Percentiles rank a stretch among this genome's conserved stretches.
These are phyloP conservation scores for Fusarium sp. DNA, from an alignment of 2,329 filamentous ascomycete genomes.

Conservation along the genomic window DNA sequence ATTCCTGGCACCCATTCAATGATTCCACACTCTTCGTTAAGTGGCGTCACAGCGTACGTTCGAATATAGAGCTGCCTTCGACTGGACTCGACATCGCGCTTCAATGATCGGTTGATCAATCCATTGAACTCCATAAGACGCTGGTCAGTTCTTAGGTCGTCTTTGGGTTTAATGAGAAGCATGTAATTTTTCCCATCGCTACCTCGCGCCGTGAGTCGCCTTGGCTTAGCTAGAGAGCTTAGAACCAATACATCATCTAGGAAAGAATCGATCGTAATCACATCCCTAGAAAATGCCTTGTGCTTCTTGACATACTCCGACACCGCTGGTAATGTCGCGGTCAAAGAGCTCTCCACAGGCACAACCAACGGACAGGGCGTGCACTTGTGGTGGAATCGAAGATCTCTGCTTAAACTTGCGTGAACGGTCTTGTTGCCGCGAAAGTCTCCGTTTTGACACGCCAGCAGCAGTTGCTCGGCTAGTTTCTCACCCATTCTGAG, in stretches of 20 bases:
- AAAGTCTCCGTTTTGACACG: constrained; percentile 84
- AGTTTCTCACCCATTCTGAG: constrained; percentile 86
- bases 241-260: constrained; percentile 91
- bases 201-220: constrained; percentile 88
- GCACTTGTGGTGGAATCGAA: constrained; percentile 87
- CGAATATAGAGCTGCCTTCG: constrained; percentile 94
- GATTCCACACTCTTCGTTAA: constrained; percentile 97
- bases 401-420: constrained; percentile 82
- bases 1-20: constrained; percentile 99
- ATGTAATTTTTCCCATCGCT: constrained; percentile 92
- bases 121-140: constrained; percentile 99
- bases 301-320: constrained; percentile 83
- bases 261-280: constrained; percentile 86
- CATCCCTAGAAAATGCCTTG: constrained; percentile 88
- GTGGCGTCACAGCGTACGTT: constrained; percentile 95
- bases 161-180: constrained; percentile 96
- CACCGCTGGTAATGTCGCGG: constrained; percentile 81
- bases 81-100: constrained; percentile 91
- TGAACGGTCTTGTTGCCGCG: constrained; percentile 75
- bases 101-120: constrained; percentile 96
- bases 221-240: constrained; percentile 91
- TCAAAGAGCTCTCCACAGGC: constrained; percentile 87
- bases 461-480: constrained; percentile 83
- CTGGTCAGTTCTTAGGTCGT: constrained; percentile 97
- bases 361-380: constrained; percentile 90